Conservation (phyloP, 495 filamentous ascomycete species). For the Xylaria scruposa region DNA sequence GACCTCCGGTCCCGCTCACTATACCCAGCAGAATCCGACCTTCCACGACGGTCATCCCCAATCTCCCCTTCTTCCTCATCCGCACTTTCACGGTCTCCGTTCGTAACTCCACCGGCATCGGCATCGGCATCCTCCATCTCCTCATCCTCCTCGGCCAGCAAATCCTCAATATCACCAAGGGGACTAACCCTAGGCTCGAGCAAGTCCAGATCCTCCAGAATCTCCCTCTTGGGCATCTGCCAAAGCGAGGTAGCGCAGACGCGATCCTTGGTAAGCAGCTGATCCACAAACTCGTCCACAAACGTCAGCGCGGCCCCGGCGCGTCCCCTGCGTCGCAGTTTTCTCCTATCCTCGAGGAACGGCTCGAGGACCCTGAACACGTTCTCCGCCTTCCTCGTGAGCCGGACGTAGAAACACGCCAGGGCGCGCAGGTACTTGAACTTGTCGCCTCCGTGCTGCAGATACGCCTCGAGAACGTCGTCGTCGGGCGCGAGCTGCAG, state of each 20-base stretch:
- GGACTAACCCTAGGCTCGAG: conserved; percentile 87
- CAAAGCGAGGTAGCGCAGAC: conserved; percentile 91
- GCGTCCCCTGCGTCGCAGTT: conserved; percentile 75
- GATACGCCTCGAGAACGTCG: conserved; percentile 81
- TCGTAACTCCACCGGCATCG: conserved; percentile 31
- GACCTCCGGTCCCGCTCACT: conserved; percentile 27
- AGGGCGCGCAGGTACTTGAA: conserved; percentile 91
- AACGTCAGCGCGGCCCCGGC: conserved; percentile 75
- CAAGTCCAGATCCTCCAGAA: conserved; percentile 88
- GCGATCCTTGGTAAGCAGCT: conserved; percentile 85
- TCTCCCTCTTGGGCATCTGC: conserved; percentile 82
- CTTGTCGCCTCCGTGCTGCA: conserved; percentile 72
- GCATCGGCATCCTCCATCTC: conserved; percentile 28
- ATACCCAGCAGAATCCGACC: conserved; percentile 29
- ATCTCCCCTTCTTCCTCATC: conserved; percentile 33
- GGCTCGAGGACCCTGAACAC: conserved; percentile 85
- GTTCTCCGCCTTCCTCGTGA: conserved; percentile 83
- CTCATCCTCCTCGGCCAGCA: conserved; percentile 66
- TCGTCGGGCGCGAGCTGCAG: conserved; percentile 82
- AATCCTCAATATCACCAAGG: conserved; percentile 82
- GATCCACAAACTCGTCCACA: conserved; percentile 94
- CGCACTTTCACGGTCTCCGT: conserved; percentile 20
- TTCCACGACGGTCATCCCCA: conserved; percentile 29
- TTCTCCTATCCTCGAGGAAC: conserved; percentile 80
- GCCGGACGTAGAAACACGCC: conserved; percentile 89